Conservation (phyloP, 2,329 filamentous ascomycete species). For the Pseudocercospora eumusae region DNA sequence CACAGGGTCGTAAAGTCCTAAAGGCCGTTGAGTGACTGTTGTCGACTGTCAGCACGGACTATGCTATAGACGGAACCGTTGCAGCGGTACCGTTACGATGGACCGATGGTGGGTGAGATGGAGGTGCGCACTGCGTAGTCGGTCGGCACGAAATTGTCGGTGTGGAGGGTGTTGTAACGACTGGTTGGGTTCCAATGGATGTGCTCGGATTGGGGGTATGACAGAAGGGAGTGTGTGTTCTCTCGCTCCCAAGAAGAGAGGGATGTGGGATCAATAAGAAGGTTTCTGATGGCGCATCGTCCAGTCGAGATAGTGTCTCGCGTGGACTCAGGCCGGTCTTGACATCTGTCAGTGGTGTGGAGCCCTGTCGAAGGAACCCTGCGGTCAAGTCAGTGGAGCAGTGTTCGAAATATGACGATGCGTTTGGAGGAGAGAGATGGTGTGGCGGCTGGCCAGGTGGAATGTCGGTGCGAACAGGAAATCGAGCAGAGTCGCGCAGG, state of each 20-base stretch:
- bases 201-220: conserved; percentile 12
- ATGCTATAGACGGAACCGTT: neutral
- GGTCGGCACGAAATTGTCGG: conserved; percentile 10
- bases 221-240: conserved; percentile 7
- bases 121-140: conserved; percentile 11
- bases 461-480: conserved; percentile 1
- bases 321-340: conserved; percentile 17
- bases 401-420: conserved; percentile 15
- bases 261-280: conserved; percentile 20
- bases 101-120: conserved; percentile 9
- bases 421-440: conserved; percentile 10
- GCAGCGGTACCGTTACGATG: conserved; percentile 15
- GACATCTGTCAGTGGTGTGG: conserved; percentile 24
- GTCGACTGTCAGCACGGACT: neutral
- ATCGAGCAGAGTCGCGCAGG: neutral
- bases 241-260: conserved; percentile 13
- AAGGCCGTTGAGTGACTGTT: neutral
- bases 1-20: neutral
- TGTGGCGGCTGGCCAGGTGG: conserved; percentile 4
- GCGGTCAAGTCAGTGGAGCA: conserved; percentile 10
- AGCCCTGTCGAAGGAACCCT: conserved; percentile 15
- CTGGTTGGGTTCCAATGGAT: conserved; percentile 12
- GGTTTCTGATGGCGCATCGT: conserved; percentile 10
- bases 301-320: conserved; percentile 14
- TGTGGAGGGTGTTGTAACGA: conserved; percentile 18